Evolutionary conservation across 345 rosid genomes (phyloP).

Genomic region (Euclidium syriacum): DNA sequence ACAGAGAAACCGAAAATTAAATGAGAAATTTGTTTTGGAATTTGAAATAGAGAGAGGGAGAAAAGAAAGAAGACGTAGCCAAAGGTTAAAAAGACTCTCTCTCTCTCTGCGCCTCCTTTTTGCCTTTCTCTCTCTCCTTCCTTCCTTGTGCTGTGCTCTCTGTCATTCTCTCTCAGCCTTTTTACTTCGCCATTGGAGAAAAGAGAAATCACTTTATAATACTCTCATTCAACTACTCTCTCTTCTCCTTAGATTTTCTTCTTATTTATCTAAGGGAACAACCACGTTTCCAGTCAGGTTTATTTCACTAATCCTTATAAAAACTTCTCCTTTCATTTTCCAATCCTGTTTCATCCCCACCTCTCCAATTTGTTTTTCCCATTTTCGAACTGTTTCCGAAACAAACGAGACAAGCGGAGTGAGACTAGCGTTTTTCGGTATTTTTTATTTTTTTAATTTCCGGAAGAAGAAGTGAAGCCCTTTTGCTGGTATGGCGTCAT

Average conservation of each 20-base stretch:
- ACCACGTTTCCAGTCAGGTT: slow-evolving; percentile 6
- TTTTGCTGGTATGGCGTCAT: slow-evolving; percentile 15
- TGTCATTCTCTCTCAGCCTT: slow-evolving; percentile 5
- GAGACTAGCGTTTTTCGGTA: neutral
- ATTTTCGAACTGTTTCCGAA: neutral
- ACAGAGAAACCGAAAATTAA: neutral
- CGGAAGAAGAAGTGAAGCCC: slow-evolving; percentile 4
- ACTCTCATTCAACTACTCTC: slow-evolving; percentile 2
- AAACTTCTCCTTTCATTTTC: slow-evolving; percentile 6
- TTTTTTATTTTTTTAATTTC: neutral
- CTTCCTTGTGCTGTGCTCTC: slow-evolving; percentile 2
- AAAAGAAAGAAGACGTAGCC: neutral
- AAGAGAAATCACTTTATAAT: slow-evolving; percentile 11
- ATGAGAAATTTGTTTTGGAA: slow-evolving; percentile 8
- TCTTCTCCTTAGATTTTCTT: slow-evolving; percentile 6
- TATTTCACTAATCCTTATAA: neutral
- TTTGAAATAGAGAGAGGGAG: slow-evolving; percentile 38
- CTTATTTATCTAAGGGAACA: slow-evolving; percentile 4
- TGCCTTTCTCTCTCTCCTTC: neutral
- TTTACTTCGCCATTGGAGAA: slow-evolving; percentile 21
- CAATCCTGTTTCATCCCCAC: neutral
- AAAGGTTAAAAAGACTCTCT: slow-evolving; percentile 7
- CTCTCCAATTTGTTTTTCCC: neutral
- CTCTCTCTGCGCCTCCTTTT: slow-evolving; percentile 29
- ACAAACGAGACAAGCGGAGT: neutral